Percentiles rank a stretch among this genome's conserved stretches.
phyloP scores from a whole-genome alignment of 192 early-diverging fungal species.

The Rhizophagus prolifer region DNA sequence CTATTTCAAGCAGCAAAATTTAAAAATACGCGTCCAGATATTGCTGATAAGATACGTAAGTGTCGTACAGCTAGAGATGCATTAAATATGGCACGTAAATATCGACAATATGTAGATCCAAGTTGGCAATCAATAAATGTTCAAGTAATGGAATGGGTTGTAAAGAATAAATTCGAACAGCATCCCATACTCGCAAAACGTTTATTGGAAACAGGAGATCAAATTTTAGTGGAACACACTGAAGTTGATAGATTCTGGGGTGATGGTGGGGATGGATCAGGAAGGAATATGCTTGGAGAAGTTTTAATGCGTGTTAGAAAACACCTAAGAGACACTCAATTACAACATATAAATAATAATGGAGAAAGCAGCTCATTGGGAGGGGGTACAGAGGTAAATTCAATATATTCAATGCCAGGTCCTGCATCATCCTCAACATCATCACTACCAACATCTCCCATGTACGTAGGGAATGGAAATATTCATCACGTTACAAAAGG shows the following conservation, averaged over 20 bases:
- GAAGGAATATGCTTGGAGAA: conserved; percentile 39
- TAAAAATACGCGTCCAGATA: background rate
- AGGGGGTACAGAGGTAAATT: background rate
- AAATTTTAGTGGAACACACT: conserved; percentile 45
- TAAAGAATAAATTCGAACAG: conserved; percentile 44
- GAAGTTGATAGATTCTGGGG: conserved; percentile 49
- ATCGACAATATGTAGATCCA: conserved; percentile 26
- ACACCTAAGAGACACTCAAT: conserved; percentile 13
- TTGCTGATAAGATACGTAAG: conserved; percentile 11
- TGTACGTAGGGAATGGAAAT: background rate
- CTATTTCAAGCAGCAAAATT: conserved; percentile 34
- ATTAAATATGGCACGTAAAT: conserved; percentile 27
- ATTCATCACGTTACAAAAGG: background rate
- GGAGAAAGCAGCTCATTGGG: background rate
- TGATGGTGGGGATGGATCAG: conserved; percentile 50
- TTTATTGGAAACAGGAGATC: conserved; percentile 40
- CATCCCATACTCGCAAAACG: conserved; percentile 29
- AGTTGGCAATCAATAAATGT: conserved; percentile 49
- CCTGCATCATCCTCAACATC: background rate
- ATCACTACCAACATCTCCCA: background rate
- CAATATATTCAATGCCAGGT: background rate
- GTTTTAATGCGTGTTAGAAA: conserved; percentile 45
- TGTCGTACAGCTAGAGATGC: conserved; percentile 27
- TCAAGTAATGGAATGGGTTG: conserved; percentile 40
- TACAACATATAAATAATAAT: background rate